These are phyloP conservation scores for Fusarium brevicatenulatum DNA, from an alignment of 2,329 filamentous ascomycete species.

Conservation along the genomic window DNA sequence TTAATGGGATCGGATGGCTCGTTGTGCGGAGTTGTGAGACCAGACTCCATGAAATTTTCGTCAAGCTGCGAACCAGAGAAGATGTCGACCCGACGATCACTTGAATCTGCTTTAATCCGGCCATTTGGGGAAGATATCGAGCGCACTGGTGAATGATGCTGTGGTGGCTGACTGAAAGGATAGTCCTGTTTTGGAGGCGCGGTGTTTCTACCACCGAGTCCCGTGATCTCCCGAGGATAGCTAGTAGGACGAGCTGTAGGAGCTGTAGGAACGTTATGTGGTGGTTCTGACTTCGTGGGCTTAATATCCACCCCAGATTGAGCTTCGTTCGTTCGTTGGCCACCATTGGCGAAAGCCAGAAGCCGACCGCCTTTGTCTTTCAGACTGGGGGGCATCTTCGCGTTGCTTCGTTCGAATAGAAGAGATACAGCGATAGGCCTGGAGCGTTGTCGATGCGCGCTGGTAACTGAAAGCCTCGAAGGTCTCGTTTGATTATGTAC, in stretches of 20 bases:
- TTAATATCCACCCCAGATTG: constrained; percentile 34
- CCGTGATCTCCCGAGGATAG: constrained; percentile 50
- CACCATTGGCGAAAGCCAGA: constrained; percentile 45
- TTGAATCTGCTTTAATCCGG: constrained; percentile 21
- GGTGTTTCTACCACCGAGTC: constrained; percentile 48
- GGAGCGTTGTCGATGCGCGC: constrained; percentile 2
- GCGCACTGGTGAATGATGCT: constrained; percentile 37
- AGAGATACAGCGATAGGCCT: neutral
- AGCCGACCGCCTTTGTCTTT: constrained; percentile 49
- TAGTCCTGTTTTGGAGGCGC: constrained; percentile 43
- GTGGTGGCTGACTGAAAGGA: constrained; percentile 39
- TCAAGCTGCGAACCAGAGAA: constrained; percentile 54
- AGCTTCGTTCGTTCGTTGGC: constrained; percentile 31
- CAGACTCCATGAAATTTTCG: constrained; percentile 54
- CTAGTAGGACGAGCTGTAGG: constrained; percentile 45
- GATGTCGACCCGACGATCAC: constrained; percentile 40
- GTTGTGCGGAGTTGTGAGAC: constrained; percentile 51
- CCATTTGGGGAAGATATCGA: constrained; percentile 36
- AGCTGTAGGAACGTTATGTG: constrained; percentile 19
- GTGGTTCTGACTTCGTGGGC: constrained; percentile 31
- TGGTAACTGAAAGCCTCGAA: constrained; percentile 14
- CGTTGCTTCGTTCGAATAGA: neutral
- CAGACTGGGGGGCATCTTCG: constrained; percentile 45
- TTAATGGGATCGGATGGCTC: constrained; percentile 43
- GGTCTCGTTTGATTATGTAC: constrained; percentile 27